Conservation (phyloP, 495 filamentous ascomycete genomes). For the Penicillium samsonianum region DNA sequence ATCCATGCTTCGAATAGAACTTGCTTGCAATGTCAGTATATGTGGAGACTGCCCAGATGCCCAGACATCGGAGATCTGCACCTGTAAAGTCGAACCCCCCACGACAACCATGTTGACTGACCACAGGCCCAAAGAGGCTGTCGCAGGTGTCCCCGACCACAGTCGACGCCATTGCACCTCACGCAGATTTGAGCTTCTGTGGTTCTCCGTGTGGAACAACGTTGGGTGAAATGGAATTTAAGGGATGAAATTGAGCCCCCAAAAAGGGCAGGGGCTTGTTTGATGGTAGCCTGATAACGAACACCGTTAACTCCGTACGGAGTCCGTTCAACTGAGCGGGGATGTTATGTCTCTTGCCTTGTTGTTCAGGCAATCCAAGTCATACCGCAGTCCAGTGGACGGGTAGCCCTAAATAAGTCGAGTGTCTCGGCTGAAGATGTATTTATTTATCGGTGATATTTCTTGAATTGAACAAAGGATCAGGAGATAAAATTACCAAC, state of each 20-base stretch:
- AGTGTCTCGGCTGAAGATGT: neutral
- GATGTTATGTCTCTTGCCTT: too few species aligned
- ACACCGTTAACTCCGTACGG: too few species aligned
- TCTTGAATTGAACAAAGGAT: neutral
- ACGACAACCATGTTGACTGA: slow-evolving; percentile 28
- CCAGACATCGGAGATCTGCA: neutral
- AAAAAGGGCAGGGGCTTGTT: too few species aligned
- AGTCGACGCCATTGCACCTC: neutral
- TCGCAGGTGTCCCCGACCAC: neutral
- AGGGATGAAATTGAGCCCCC: too few species aligned
- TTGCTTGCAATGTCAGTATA: neutral
- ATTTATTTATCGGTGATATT: neutral
- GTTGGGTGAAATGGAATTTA: too few species aligned
- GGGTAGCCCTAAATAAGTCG: neutral
- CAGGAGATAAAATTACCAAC: slow-evolving; percentile 25
- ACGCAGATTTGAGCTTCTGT: too few species aligned
- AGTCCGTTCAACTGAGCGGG: too few species aligned
- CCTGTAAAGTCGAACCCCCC: slow-evolving; percentile 54
- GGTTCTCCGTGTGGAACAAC: too few species aligned
- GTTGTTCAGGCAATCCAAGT: too few species aligned
- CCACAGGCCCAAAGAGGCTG: slow-evolving; percentile 18
- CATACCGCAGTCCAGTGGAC: too few species aligned
- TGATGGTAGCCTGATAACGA: neutral
- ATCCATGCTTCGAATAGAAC: slow-evolving; percentile 51
- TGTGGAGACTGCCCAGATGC: neutral